Conservation (phyloP, 2,329 filamentous ascomycete species). For the Diaporthe ampelina region DNA sequence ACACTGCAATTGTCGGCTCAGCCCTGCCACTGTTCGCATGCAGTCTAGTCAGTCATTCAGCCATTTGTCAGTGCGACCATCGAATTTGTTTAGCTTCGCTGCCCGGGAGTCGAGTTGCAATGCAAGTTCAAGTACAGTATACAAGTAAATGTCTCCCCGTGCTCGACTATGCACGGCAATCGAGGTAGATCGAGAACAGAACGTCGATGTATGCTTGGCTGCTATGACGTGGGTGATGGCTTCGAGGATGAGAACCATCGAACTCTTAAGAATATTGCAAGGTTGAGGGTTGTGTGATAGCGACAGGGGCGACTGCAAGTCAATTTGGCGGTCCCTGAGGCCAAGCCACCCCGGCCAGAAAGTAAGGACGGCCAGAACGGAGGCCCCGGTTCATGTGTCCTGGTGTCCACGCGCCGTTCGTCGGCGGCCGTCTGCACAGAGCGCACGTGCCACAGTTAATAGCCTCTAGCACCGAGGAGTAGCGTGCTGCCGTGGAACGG, state of each 20-base stretch:
- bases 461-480: neutral
- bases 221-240: conserved; percentile 17
- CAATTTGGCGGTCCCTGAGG: neutral
- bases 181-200: neutral
- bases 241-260: neutral
- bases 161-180: neutral
- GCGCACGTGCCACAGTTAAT: conserved; percentile 16
- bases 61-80: neutral
- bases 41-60: neutral
- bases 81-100: neutral
- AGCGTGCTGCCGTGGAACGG: neutral
- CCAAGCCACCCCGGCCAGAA: neutral
- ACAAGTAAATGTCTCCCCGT: neutral
- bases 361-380: neutral
- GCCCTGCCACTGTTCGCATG: conserved; percentile 3
- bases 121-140: neutral
- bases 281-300: neutral
- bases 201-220: neutral
- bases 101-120: neutral
- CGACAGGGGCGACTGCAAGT: neutral
- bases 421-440: neutral
- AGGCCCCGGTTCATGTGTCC: neutral
- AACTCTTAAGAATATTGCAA: neutral
- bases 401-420: conserved; percentile 16
- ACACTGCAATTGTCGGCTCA: conserved; percentile 2